Percentiles rank a stretch among this genome's conserved stretches.
Conservation (phyloP, 208 protist species). For the Blastocrithidia nonstop region DNA sequence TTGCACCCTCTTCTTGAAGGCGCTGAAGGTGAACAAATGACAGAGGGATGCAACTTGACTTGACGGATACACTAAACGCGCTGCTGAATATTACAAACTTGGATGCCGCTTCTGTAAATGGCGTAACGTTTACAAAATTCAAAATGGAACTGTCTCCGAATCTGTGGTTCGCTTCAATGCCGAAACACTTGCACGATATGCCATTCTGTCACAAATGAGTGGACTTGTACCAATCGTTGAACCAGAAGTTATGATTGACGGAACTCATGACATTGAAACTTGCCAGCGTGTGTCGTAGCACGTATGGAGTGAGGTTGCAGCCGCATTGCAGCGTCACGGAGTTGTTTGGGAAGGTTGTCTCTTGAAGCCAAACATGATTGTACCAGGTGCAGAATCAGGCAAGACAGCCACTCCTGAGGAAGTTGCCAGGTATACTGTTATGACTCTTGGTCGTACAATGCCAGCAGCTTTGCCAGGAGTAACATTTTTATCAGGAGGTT, state of each 20-base stretch:
- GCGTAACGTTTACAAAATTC: conserved; percentile 89
- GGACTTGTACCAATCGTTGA: conserved; percentile 97
- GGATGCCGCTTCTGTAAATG: conserved; percentile 97
- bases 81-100: conserved; percentile 85
- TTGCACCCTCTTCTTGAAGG: conserved; percentile 59
- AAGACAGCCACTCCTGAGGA: conserved; percentile 56
- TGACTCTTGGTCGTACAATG: conserved; percentile 80
- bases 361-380: conserved; percentile 97
- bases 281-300: conserved; percentile 75
- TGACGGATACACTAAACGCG: conserved; percentile 83
- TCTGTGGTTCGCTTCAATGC: conserved; percentile 87
- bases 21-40: conserved; percentile 86
- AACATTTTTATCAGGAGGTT: conserved; percentile 93
- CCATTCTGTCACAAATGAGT: conserved; percentile 88
- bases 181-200: conserved; percentile 88
- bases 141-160: conserved; percentile 81
- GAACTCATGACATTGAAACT: conserved; percentile 84
- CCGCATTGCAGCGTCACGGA: conserved; percentile 85
- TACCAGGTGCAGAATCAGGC: conserved; percentile 68
- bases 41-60: conserved; percentile 93
- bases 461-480: conserved; percentile 91
- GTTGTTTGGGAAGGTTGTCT: conserved; percentile 91
- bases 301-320: conserved; percentile 57
- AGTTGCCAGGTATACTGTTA: conserved; percentile 82
- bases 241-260: conserved; percentile 94